These are phyloP conservation scores for Oenanthe javanica DNA, from an alignment of 140 eudicot genomes.

Conservation along the genomic window DNA sequence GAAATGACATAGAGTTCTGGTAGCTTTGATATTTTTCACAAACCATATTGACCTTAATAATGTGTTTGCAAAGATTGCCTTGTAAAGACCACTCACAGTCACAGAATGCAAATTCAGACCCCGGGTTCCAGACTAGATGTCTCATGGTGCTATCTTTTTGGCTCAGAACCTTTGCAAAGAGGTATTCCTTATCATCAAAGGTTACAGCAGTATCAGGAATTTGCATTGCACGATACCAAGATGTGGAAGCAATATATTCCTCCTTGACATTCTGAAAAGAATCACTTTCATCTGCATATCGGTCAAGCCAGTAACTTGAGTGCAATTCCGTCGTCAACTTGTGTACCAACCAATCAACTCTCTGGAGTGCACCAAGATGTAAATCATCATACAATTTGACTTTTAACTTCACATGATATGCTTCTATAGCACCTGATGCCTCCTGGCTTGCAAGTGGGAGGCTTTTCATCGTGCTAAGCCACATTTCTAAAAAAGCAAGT, in stretches of 20 bases:
- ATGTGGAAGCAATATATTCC: conserved; percentile 74
- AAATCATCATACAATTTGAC: conserved; percentile 73
- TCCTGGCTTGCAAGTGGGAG: conserved; percentile 96
- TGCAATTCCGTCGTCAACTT: conserved; percentile 82
- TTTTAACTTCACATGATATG: conserved; percentile 91
- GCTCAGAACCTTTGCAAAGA: conserved; percentile 57
- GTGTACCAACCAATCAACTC: conserved; percentile 99
- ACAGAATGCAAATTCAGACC: conserved; percentile 90
- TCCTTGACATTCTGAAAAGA: conserved; percentile 76
- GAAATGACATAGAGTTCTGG: conserved; percentile 56
- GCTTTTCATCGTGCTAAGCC: conserved; percentile 70
- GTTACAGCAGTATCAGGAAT: conserved; percentile 64
- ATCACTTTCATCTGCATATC: conserved; percentile 88
- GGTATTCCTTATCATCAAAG: conserved; percentile 34
- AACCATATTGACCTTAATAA: conserved; percentile 80
- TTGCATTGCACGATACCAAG: conserved; percentile 87
- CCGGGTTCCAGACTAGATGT: conserved; percentile 82
- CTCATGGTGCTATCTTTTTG: conserved; percentile 32
- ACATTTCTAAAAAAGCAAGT: conserved; percentile 57
- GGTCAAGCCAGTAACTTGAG: conserved; percentile 94
- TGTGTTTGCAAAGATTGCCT: conserved; percentile 94
- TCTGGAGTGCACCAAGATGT: conserved; percentile 74
- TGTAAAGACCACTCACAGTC: conserved; percentile 88
- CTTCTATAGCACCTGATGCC: conserved; percentile 90
- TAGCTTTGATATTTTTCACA: conserved; percentile 33